These are phyloP conservation scores for Thielaviopsis punctulata DNA, from an alignment of 2,329 filamentous ascomycete species.

Conservation along the genomic window DNA sequence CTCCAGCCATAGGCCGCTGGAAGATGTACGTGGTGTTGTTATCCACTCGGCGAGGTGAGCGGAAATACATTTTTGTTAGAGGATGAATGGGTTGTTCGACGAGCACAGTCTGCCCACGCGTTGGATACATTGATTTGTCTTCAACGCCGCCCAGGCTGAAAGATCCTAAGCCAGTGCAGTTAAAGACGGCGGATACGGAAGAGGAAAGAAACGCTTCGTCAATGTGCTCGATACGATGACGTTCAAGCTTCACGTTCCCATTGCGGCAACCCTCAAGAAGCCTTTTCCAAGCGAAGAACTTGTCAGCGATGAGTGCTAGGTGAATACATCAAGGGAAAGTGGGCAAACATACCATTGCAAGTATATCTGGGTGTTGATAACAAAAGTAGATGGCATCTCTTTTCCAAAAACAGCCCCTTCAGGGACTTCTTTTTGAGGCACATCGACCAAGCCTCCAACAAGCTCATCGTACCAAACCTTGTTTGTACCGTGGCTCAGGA, in stretches of 20 bases:
- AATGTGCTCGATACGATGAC: conserved; percentile 46
- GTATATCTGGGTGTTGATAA: conserved; percentile 57
- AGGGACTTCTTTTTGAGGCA: conserved; percentile 19
- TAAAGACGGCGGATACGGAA: conserved; percentile 42
- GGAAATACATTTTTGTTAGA: conserved; percentile 25
- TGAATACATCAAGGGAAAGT: neutral
- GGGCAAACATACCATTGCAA: conserved; percentile 41
- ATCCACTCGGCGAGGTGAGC: conserved; percentile 24
- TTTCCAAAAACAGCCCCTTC: conserved; percentile 21
- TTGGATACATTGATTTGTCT: conserved; percentile 52
- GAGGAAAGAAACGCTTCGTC: conserved; percentile 37
- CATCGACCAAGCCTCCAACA: conserved; percentile 19
- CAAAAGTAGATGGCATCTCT: conserved; percentile 20
- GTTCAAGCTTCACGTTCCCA: conserved; percentile 44
- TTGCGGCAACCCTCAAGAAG: conserved; percentile 55
- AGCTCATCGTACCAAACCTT: conserved; percentile 26
- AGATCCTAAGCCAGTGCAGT: conserved; percentile 60
- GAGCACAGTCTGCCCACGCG: conserved; percentile 20
- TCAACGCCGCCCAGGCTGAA: conserved; percentile 56
- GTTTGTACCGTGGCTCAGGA: conserved; percentile 22
- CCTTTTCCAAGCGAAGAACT: neutral
- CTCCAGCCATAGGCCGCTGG: conserved; percentile 21
- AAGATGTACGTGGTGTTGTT: conserved; percentile 27
- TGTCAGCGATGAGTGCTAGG: neutral
- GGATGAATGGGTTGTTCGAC: conserved; percentile 23